phyloP scores from a whole-genome alignment of 2,329 filamentous ascomycete species.

The Pseudogymnoascus sp. region DNA sequence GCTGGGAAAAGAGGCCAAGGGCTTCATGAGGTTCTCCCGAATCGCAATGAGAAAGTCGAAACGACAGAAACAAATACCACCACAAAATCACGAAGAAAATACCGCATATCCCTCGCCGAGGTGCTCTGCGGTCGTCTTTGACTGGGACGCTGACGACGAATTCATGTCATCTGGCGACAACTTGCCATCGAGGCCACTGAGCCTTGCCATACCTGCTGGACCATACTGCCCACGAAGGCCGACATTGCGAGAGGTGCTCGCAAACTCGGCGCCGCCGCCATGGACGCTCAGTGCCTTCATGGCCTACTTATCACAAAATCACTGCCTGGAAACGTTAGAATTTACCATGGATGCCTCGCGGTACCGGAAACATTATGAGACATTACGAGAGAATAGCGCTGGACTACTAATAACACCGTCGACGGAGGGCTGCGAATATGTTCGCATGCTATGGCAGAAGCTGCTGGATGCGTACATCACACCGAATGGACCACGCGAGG shows the following conservation, averaged over 20 bases:
- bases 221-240: conserved; percentile 54
- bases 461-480: conserved; percentile 84
- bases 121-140: conserved; percentile 26
- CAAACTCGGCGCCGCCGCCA: conserved; percentile 75
- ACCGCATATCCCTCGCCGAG: conserved; percentile 19
- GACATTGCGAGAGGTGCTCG: conserved; percentile 76
- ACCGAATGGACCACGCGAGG: conserved; percentile 75
- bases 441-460: conserved; percentile 77
- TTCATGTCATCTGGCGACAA: conserved; percentile 39
- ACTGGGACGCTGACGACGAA: conserved; percentile 40
- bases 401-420: conserved; percentile 29
- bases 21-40: conserved; percentile 26
- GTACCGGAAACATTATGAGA: conserved; percentile 50
- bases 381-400: conserved; percentile 33
- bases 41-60: conserved; percentile 29
- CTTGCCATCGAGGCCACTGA: conserved; percentile 36
- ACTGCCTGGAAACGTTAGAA: conserved; percentile 91
- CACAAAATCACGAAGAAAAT: conserved; percentile 22
- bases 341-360: conserved; percentile 91
- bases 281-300: conserved; percentile 92
- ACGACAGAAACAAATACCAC: conserved; percentile 25
- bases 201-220: conserved; percentile 33
- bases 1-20: neutral
- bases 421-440: conserved; percentile 38
- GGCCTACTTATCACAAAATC: conserved; percentile 92